phyloP scores from a whole-genome alignment of 208 protist species.

The Porcisia hertigi region DNA sequence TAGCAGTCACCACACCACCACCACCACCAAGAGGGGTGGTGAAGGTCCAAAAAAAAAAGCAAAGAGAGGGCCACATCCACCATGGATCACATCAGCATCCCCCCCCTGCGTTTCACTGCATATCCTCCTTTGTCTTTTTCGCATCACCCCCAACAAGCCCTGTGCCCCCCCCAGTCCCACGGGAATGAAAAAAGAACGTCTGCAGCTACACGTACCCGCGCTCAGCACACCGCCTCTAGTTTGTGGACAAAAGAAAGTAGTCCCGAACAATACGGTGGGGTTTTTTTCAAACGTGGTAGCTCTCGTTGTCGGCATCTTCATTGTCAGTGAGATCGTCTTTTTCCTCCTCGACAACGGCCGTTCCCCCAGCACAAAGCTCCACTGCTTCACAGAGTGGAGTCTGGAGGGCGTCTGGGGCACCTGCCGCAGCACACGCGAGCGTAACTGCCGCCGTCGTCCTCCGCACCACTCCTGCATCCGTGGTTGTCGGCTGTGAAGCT shows the following conservation, averaged over 20 bases:
- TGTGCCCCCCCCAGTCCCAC: neutral
- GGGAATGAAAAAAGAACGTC: too few species aligned
- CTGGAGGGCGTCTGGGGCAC: neutral
- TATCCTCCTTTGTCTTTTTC: too few species aligned
- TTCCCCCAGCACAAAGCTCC: neutral
- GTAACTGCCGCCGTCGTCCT: neutral
- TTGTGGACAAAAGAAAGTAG: too few species aligned
- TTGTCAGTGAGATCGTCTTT: slow-evolving; percentile 20
- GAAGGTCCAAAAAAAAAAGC: neutral
- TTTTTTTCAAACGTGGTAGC: slow-evolving; percentile 34
- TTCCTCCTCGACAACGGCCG: neutral
- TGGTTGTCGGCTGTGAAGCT: neutral
- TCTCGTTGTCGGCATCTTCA: slow-evolving; percentile 43
- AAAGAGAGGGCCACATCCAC: too few species aligned
- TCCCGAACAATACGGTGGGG: too few species aligned
- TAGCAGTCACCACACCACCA: too few species aligned
- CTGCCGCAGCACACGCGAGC: neutral
- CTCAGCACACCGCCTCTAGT: too few species aligned
- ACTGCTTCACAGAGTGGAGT: neutral
- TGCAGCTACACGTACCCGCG: too few species aligned
- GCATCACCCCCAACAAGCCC: neutral
- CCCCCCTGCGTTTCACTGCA: neutral
- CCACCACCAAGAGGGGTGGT: too few species aligned
- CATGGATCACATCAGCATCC: neutral
- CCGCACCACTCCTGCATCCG: neutral